phyloP scores from a whole-genome alignment of 352 stramenopile genomes.

The Phytophthora citrophthora region DNA sequence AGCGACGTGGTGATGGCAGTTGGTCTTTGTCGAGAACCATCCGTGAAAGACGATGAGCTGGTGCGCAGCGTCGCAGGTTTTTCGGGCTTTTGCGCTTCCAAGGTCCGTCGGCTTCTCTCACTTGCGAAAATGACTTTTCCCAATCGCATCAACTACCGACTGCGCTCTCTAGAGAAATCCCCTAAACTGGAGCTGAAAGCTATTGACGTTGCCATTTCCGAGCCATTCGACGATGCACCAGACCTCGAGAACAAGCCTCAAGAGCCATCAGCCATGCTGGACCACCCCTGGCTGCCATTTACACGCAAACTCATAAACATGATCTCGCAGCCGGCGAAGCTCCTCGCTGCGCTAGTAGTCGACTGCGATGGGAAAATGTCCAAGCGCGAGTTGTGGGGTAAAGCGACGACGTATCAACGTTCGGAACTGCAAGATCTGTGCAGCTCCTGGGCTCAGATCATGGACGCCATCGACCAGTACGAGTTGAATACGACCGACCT shows the following conservation, averaged over 20 bases:
- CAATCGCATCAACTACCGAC: conserved; percentile 45
- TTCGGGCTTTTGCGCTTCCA: conserved; percentile 5
- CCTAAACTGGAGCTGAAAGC: background rate
- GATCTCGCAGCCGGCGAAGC: conserved; percentile 50
- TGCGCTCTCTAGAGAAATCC: conserved; percentile 39
- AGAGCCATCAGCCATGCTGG: background rate
- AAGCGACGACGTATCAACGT: conserved; percentile 42
- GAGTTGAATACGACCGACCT: conserved; percentile 39
- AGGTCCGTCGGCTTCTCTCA: conserved; percentile 23
- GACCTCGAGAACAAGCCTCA: conserved; percentile 12
- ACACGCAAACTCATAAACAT: conserved; percentile 54
- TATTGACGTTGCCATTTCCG: too few species aligned
- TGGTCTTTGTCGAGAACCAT: conserved; percentile 25
- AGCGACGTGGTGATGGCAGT: conserved; percentile 17
- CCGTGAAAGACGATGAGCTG: conserved; percentile 14
- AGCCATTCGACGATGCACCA: too few species aligned
- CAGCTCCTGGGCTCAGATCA: conserved; percentile 38
- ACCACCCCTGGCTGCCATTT: conserved; percentile 43
- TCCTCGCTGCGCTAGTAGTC: conserved; percentile 54
- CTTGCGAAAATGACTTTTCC: conserved; percentile 64
- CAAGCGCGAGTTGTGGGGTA: conserved; percentile 38
- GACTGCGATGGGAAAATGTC: conserved; percentile 27
- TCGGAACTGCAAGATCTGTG: conserved; percentile 36
- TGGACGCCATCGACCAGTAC: conserved; percentile 26
- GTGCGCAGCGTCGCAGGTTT: conserved; percentile 46